Base-by-base conservation (phyloP, 208 protist species). In the Trypanosomatidae sp. region DNA sequence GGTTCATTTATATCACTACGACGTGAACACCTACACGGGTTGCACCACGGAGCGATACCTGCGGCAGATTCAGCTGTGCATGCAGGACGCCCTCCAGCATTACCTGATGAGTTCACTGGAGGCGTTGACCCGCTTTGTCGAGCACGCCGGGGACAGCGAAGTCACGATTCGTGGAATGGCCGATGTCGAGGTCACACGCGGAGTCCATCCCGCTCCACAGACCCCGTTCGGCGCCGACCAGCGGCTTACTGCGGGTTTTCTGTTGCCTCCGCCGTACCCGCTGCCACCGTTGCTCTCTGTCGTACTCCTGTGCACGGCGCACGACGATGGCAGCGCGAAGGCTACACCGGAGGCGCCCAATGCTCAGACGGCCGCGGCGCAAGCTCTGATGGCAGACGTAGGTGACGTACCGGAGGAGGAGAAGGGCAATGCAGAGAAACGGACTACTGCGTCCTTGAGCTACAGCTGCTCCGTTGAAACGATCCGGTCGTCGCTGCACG, bases 41-140 rank as follows among this genome's bases (percentile, higher is more conserved):
- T 91, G 85, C 56, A 99, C 98, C 73, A 95, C 98, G 9, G 95
- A 98, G 75, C 81, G 90, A 15, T 93, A 99, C 71, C 83, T 99
- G 80, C 85, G 71, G 59, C 88, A 86, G 46, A 78, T 99, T 62
- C 93, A 93, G 66, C 81, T 96, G 43, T 88, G 98, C 75, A 99
- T 99, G 98, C 85, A 99, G 78, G 94, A 98, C 71, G 73, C 89
- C 0, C 76, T 98, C 39, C 84, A 84, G 68, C 83, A 87, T 74
- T 75, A 95, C 41, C 74, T 97, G 41, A 89, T 83, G 50, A 82
- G 74, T 28, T 82, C 77, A 10, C 73, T 97, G 19, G 79, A 91
- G 80, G 84, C 87, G 39, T 95, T 97, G 73, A 84, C 85, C n/a
- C 84, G 85, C 58, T 97, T 95, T 71, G 69, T 98, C 44, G 91